A percentile compares a stretch with the other conserved stretches of the same genome.
Conservation (phyloP, 2,329 filamentous ascomycete genomes). For the Sporothrix luriei region DNA sequence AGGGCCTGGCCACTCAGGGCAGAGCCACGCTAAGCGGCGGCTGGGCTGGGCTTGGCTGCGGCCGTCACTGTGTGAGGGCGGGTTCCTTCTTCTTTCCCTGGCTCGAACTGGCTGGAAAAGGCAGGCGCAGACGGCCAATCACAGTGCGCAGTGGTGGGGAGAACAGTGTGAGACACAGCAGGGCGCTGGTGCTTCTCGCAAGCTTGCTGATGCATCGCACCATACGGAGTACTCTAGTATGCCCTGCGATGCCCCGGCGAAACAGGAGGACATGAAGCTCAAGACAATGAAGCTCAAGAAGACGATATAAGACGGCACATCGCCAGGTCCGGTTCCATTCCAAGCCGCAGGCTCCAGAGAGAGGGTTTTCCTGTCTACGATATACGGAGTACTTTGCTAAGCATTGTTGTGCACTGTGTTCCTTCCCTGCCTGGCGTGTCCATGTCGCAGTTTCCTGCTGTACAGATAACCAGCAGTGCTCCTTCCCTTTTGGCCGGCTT, state of each 20-base stretch:
- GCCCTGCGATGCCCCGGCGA: background rate
- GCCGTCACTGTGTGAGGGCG: slow-evolving; percentile 23
- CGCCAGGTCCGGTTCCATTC: background rate
- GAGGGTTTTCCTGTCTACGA: no score
- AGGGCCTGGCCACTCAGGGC: slow-evolving; percentile 5
- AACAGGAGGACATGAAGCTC: slow-evolving; percentile 26
- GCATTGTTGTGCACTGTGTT: slow-evolving; percentile 24
- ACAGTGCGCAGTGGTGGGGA: background rate
- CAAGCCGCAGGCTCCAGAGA: background rate
- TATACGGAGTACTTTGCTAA: no score
- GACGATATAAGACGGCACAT: slow-evolving; percentile 5
- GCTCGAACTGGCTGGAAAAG: slow-evolving; percentile 22
- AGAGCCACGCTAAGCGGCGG: slow-evolving; percentile 18
- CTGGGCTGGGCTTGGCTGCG: slow-evolving; percentile 21
- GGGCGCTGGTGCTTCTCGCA: background rate
- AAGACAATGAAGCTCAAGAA: no score
- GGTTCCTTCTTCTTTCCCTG: slow-evolving; percentile 25
- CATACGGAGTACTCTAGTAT: background rate
- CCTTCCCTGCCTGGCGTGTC: slow-evolving; percentile 9
- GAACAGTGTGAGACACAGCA: slow-evolving; percentile 20
- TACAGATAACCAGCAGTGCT: slow-evolving; percentile 9
- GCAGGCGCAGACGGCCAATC: slow-evolving; percentile 27
- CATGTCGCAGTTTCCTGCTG: slow-evolving; percentile 21
- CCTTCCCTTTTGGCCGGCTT: slow-evolving; percentile 9
- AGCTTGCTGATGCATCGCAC: slow-evolving; percentile 18